Evolutionary conservation across 2,329 filamentous ascomycete species (phyloP).

Genomic region (Colletotrichum salicis): DNA sequence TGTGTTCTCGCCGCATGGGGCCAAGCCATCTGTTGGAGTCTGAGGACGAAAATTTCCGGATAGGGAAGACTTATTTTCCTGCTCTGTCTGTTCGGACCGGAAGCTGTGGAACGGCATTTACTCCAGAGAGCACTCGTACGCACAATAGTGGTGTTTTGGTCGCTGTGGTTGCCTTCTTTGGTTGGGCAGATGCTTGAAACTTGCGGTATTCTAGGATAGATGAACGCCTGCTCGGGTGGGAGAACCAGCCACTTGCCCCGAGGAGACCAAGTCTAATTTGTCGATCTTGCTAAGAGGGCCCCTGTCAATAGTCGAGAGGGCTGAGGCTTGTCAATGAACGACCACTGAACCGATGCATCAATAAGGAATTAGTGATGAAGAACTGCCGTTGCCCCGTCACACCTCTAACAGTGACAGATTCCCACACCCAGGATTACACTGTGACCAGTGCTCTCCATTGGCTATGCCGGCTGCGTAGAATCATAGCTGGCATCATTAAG

Average conservation of each 20-base stretch:
- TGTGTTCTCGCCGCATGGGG: too few relatives aligned
- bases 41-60: not conserved
- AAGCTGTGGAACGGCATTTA: not conserved
- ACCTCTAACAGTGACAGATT: constrained; percentile 1
- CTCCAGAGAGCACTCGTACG: not conserved
- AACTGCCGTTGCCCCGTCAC: constrained; percentile 26
- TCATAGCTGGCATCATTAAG: not conserved
- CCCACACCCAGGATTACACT: not conserved
- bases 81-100: not conserved
- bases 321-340: constrained; percentile 3
- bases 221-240: not conserved
- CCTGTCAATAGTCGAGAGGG: constrained; percentile 24
- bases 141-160: not conserved
- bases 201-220: not conserved
- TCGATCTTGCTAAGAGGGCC: constrained; percentile 34
- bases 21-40: too few relatives aligned
- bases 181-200: not conserved
- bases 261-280: constrained; percentile 14
- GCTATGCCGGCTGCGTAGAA: not conserved
- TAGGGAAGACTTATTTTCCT: not conserved
- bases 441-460: not conserved
- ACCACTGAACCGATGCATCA: constrained; percentile 28
- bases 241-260: constrained; percentile 10
- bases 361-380: constrained; percentile 32
- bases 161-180: not conserved